Base-by-base conservation (phyloP, 2,329 filamentous ascomycete species). In the Alternaria conjuncta region DNA sequence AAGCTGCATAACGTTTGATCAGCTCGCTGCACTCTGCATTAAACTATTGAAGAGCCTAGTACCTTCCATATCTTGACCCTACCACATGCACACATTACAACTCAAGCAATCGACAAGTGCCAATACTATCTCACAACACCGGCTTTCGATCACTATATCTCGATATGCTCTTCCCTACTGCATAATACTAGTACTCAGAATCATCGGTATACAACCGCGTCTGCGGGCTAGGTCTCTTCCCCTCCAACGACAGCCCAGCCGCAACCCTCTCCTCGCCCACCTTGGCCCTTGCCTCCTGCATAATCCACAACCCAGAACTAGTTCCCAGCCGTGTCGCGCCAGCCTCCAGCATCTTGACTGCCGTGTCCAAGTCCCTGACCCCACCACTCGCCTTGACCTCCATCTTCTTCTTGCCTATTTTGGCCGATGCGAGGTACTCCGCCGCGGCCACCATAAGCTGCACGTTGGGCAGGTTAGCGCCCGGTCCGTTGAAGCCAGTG, bases 361-460 rank as follows among this genome's bases (percentile, higher is more conserved):
- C 84, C 64, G 86, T 84, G 51, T 81, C 82, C 20, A 85, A 72
- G 18, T 82, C 84, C 66, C 85, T 79, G 2, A 89, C 80, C 0
- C 86, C 87, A 4, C 87, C 87, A 63, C 84, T 87, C 8, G 87
- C 87, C 76, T 89, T 89, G 49, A 89, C 86, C 58, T 83, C 78
- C 79, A 86, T 84, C 66, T 73, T 71, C 60, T 68, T 70, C 36
- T 63, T 72, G 55, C 71, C 65, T 4, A 74, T 60, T 9, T 70
- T 67, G 69, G 66, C 75, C 66, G 60, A 79, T 26, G 69, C 80
- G n/a, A 86, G 69, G 36, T 77, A 77, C 67, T 84, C 81, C 11
- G 83, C 83, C 4, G 82, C 82, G 10, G 81, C 80, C 12, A 82
- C 80, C 87, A 89, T 89, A 26, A 87, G 72, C 53, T 81, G 77